Evolutionary conservation across 306 rosid genomes (phyloP), one percentile per base, ranked within the genome.

Genomic region (Dicorynia guianensis): DNA sequence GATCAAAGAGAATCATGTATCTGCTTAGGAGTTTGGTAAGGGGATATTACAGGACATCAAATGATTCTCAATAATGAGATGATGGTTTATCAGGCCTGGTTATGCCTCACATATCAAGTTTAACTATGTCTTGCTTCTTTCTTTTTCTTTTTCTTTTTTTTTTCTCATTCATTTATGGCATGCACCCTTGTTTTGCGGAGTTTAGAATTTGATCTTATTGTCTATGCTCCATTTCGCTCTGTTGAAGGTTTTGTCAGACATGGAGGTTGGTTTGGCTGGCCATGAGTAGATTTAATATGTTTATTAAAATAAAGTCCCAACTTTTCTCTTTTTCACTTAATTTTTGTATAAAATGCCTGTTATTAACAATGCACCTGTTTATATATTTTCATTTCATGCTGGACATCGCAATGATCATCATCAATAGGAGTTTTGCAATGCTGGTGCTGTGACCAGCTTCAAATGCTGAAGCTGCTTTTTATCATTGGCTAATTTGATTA

Each of bases 21-120:
- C 99, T 42, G 98, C 97, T n/a, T 97, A 95, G 93, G 99, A 95
- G 99, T 92, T 92, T 57, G 99, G 99, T 82, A 92, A 92, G 88
- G 98, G 99, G 85, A 95, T 95, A 79, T 90, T 93, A 35, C 97
- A 95, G 90, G 99, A 95, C 97, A 95, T 84, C 98, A 90, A 87
- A 82, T 95, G 95, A 95, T 95, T 90, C 99, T 95, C 97, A 90
- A 89, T 84, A 86, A 92, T 78, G 99, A 95, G 99, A 90, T 95
- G 96, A 90, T 90, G 75, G 92, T 95, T 78, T 95, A 92, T 86
- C 97, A 92, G 99, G 98, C 97, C 92, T 86, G 99, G 84, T 86
- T 76, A 79, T 85, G 87, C 85, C 79, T 72, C 82, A 79, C 35
- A 25, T 63, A 71, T 79, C 58, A 64, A 75, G 73, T 52, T 80